A percentile compares a stretch with the other conserved stretches of the same genome.
Conservation (phyloP, 768 basidiomycete genomes). For the Trametes punicea region DNA sequence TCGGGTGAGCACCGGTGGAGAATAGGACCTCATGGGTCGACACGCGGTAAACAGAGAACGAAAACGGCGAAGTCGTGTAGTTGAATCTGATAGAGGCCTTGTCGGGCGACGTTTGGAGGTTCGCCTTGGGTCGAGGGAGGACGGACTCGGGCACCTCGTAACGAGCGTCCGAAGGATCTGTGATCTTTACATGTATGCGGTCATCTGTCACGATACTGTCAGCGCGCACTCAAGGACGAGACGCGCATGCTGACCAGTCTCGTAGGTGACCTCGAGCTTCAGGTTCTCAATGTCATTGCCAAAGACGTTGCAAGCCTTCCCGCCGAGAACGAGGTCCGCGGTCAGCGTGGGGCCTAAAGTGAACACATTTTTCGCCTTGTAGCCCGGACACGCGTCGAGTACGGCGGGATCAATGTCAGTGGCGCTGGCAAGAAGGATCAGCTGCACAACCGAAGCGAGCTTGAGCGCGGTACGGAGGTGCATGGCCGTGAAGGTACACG, state of each 20-base stretch:
- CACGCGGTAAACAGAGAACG: constrained; percentile 53
- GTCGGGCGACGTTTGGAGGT: constrained; percentile 25
- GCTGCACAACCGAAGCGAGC: constrained; percentile 8
- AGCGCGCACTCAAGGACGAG: background rate
- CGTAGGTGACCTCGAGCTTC: constrained; percentile 51
- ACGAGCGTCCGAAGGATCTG: constrained; percentile 45
- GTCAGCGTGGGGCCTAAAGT: constrained; percentile 39
- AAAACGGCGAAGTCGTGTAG: constrained; percentile 56
- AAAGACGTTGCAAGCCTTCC: constrained; percentile 54
- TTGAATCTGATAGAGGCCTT: constrained; percentile 53
- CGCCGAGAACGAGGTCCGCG: constrained; percentile 52
- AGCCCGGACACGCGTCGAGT: constrained; percentile 61
- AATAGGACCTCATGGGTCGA: constrained; percentile 54
- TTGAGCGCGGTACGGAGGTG: constrained; percentile 1
- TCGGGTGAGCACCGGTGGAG: constrained; percentile 53
- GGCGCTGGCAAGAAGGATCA: constrained; percentile 16
- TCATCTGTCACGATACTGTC: constrained; percentile 32
- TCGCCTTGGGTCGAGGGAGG: constrained; percentile 48
- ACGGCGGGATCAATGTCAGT: constrained; percentile 25
- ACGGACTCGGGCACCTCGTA: constrained; percentile 66
- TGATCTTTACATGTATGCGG: constrained; percentile 64
- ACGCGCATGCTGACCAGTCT: constrained; percentile 43
- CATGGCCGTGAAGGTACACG: constrained; percentile 5
- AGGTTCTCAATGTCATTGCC: constrained; percentile 51
- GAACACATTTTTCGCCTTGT: constrained; percentile 47